Conservation (phyloP, 2,329 filamentous ascomycete genomes). For the Nigrograna mackinnonii region DNA sequence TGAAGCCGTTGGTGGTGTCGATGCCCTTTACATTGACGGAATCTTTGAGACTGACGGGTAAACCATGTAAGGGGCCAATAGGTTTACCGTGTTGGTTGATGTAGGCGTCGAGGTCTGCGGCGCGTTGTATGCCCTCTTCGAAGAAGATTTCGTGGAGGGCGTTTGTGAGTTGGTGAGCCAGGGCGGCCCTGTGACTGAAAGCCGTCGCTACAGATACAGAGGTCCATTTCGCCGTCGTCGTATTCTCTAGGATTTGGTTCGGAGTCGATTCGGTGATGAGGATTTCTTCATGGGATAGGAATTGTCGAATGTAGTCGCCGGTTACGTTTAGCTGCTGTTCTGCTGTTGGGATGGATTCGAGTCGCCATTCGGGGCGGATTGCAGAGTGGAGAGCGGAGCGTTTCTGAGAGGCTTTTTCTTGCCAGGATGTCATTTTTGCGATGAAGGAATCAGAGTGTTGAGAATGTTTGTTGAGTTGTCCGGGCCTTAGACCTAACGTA, state of each 20-base stretch:
- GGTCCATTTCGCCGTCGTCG: background rate
- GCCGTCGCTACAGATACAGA: background rate
- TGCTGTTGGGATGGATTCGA: background rate
- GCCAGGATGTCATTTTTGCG: background rate
- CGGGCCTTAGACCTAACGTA: too few relatives aligned
- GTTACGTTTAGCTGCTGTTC: background rate
- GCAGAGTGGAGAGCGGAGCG: background rate
- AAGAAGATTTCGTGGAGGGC: slow-evolving; percentile 60
- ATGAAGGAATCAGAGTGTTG: too few relatives aligned
- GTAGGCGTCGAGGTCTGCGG: slow-evolving; percentile 51
- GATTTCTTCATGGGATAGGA: slow-evolving; percentile 12
- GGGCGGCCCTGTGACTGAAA: background rate
- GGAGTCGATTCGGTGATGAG: background rate
- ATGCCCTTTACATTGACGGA: background rate
- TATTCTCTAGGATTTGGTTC: background rate
- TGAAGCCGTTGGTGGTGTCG: background rate
- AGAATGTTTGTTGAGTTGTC: too few relatives aligned
- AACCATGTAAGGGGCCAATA: slow-evolving; percentile 67
- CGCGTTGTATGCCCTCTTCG: slow-evolving; percentile 51
- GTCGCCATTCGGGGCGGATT: background rate
- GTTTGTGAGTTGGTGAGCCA: slow-evolving; percentile 1
- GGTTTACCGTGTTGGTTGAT: too few relatives aligned
- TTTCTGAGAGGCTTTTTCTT: background rate
- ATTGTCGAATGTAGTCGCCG: slow-evolving; percentile 4
- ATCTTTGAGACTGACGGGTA: slow-evolving; percentile 57